phyloP scores from a whole-genome alignment of 148 eudicot species.

The Talinum fruticosum region DNA sequence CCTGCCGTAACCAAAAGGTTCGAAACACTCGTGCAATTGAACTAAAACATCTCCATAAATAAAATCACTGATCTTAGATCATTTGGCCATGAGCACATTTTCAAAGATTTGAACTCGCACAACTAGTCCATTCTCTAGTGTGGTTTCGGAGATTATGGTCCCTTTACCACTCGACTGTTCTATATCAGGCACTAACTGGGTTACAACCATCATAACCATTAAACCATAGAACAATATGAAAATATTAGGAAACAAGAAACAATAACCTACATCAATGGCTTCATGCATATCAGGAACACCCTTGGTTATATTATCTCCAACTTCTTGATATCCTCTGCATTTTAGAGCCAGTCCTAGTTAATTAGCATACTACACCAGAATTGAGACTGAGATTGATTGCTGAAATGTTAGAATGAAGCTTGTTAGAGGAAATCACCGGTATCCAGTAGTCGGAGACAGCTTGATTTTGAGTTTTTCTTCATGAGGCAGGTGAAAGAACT shows the following conservation, averaged over 20 bases:
- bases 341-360: constrained; percentile 6
- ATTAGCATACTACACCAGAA: background rate
- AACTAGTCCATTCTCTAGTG: background rate
- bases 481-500: constrained; percentile 64
- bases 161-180: background rate
- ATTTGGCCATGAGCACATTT: background rate
- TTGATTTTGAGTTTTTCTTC: constrained; percentile 85
- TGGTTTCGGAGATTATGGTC: background rate
- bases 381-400: background rate
- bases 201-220: background rate
- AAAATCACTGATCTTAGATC: background rate
- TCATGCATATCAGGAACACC: constrained; percentile 91
- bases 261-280: constrained; percentile 83
- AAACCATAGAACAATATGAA: background rate
- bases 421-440: constrained; percentile 49
- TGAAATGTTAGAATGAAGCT: background rate
- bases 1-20: background rate
- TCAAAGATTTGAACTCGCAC: background rate
- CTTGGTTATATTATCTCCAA: constrained; percentile 89
- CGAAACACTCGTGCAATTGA: background rate
- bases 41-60: background rate
- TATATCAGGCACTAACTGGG: background rate
- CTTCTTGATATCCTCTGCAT: constrained; percentile 87
- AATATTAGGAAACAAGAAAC: constrained; percentile 17
- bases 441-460: constrained; percentile 67